phyloP scores from a whole-genome alignment of 2,329 filamentous ascomycete species.

The Trichoderma simmonsii region DNA sequence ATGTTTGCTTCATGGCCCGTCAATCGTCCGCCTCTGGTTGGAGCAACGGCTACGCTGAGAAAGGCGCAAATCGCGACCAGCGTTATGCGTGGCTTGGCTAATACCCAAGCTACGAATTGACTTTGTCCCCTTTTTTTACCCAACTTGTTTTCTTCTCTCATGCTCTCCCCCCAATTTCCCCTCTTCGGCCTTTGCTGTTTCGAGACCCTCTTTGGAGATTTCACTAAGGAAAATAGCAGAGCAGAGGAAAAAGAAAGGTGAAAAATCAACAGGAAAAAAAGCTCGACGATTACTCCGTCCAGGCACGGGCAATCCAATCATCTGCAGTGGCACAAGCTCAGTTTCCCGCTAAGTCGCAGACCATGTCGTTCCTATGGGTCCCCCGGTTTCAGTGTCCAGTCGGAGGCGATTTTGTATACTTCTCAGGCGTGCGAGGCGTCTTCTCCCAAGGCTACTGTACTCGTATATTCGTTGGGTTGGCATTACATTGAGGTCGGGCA shows the following conservation, averaged over 20 bases:
- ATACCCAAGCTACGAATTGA: neutral
- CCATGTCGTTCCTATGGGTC: slow-evolving; percentile 1
- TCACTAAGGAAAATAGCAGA: neutral
- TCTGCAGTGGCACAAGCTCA: slow-evolving; percentile 15
- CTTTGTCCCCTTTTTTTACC: neutral
- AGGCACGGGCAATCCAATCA: slow-evolving; percentile 12
- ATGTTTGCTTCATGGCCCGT: slow-evolving; percentile 5
- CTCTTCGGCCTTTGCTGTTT: slow-evolving; percentile 15
- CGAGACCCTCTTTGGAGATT: neutral
- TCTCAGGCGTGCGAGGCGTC: slow-evolving; percentile 15
- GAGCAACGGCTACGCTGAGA: neutral
- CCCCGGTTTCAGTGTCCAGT: slow-evolving; percentile 18
- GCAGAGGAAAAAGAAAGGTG: neutral
- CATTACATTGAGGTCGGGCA: slow-evolving; percentile 19
- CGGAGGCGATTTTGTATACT: neutral
- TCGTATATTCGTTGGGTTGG: slow-evolving; percentile 9
- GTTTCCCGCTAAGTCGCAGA: slow-evolving; percentile 17
- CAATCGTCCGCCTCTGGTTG: slow-evolving; percentile 1
- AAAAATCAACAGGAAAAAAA: neutral
- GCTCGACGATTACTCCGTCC: neutral
- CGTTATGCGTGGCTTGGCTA: slow-evolving; percentile 12
- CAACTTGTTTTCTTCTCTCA: neutral
- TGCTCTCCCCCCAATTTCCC: neutral
- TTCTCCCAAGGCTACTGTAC: neutral
- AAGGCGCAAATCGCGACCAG: slow-evolving; percentile 15